Conservation (phyloP, 2,329 filamentous ascomycete species). For the Didymella sp. region DNA sequence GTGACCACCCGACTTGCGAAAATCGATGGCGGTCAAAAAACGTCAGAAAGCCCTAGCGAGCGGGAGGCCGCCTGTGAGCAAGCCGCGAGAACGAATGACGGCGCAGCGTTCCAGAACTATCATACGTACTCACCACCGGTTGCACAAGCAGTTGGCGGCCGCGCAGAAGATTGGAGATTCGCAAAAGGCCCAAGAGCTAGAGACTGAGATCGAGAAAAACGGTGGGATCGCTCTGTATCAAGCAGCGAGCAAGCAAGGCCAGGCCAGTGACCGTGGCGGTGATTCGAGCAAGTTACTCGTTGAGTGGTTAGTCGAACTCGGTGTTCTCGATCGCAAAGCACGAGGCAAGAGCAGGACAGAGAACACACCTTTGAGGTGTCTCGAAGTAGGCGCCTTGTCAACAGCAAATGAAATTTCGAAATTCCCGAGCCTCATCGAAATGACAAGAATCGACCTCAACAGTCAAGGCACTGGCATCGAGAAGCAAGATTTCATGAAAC, state of each 20-base stretch:
- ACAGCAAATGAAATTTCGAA: constrained; percentile 83
- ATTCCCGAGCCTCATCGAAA: constrained; percentile 68
- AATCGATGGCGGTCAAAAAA: constrained; percentile 44
- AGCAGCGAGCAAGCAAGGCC: constrained; percentile 67
- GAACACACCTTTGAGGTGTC: constrained; percentile 63
- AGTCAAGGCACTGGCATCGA: constrained; percentile 82
- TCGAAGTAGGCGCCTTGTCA: constrained; percentile 90
- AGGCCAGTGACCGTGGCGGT: constrained; percentile 66
- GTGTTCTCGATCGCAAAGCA: constrained; percentile 28
- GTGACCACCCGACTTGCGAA: constrained; percentile 5
- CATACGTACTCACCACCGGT: constrained; percentile 66
- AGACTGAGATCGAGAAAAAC: constrained; percentile 60
- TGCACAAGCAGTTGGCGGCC: constrained; percentile 63
- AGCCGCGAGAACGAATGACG: constrained; percentile 54
- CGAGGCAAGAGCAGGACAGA: constrained; percentile 10
- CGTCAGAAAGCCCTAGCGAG: constrained; percentile 44
- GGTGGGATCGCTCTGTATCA: constrained; percentile 68
- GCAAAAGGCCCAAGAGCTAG: constrained; percentile 52
- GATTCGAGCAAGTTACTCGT: constrained; percentile 67
- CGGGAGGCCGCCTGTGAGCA: constrained; percentile 42
- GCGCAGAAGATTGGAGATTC: constrained; percentile 56
- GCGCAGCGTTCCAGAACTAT: constrained; percentile 64
- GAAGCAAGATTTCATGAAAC: constrained; percentile 93
- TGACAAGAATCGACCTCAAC: constrained; percentile 87
- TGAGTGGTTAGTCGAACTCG: constrained; percentile 60